phyloP scores from a whole-genome alignment of 225 moss, liverwort and hornwort genomes.

The Marchantia polymorpha region DNA sequence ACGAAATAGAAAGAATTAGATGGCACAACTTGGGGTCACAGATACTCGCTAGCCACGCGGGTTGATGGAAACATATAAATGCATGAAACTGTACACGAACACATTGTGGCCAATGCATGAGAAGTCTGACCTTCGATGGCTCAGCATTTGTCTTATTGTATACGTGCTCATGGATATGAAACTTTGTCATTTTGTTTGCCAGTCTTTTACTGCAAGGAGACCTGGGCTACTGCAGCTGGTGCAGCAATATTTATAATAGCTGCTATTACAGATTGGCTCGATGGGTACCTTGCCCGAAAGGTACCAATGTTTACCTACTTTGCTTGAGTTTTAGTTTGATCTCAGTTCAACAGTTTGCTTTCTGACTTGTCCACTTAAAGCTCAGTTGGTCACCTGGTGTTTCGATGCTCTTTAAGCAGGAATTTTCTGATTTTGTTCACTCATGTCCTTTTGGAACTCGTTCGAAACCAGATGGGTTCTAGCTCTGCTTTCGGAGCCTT shows the following conservation, averaged over 20 bases:
- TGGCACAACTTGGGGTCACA: background rate
- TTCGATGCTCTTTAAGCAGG: background rate
- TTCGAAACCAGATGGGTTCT: slow-evolving; percentile 66
- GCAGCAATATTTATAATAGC: slow-evolving; percentile 83
- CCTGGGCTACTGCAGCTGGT: slow-evolving; percentile 80
- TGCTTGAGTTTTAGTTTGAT: background rate
- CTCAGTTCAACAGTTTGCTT: background rate
- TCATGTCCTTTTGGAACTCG: background rate
- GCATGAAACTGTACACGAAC: background rate
- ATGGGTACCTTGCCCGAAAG: slow-evolving; percentile 95
- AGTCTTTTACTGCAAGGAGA: slow-evolving; percentile 81
- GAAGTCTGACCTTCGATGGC: too few relatives aligned
- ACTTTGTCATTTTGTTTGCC: slow-evolving; percentile 12
- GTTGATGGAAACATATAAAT: background rate
- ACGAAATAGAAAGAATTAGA: background rate
- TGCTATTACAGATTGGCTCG: slow-evolving; percentile 90
- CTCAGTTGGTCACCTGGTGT: background rate
- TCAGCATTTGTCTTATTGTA: background rate
- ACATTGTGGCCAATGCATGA: too few relatives aligned
- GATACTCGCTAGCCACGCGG: background rate
- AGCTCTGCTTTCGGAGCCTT: slow-evolving; percentile 96
- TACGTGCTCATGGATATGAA: slow-evolving; percentile 1
- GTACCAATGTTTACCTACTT: slow-evolving; percentile 30
- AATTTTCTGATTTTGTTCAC: background rate
- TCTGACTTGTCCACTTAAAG: background rate